phyloP scores from a whole-genome alignment of 192 early-diverging fungal species.

The Umbelopsis sp. region DNA sequence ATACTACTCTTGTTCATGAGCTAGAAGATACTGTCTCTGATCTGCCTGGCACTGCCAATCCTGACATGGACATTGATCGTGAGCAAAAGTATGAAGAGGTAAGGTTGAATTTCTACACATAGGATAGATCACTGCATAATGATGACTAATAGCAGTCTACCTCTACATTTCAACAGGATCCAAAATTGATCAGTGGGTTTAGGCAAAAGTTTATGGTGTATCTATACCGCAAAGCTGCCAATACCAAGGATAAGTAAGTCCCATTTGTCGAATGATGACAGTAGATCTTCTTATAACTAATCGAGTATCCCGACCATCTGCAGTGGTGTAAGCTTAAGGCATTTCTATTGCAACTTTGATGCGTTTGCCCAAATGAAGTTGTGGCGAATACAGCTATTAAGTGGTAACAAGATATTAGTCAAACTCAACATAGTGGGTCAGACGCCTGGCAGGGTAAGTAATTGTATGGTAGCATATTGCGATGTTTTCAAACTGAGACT shows the following conservation, averaged over 20 bases:
- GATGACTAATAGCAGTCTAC: not conserved
- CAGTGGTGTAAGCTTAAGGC: slow-evolving; percentile 46
- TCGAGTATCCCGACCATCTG: no score
- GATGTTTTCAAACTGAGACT: slow-evolving; percentile 4
- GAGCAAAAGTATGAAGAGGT: slow-evolving; percentile 8
- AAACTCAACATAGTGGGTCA: slow-evolving; percentile 66
- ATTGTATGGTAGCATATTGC: not conserved
- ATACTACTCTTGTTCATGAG: not conserved
- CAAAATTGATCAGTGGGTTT: slow-evolving; percentile 55
- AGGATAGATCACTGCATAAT: not conserved
- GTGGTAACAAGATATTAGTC: slow-evolving; percentile 58
- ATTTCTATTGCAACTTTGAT: slow-evolving; percentile 67
- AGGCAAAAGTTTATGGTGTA: slow-evolving; percentile 70
- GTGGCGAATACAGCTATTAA: slow-evolving; percentile 73
- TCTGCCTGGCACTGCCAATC: not conserved
- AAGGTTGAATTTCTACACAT: not conserved
- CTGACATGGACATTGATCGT: not conserved
- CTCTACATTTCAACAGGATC: not conserved
- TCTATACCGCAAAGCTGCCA: slow-evolving; percentile 58
- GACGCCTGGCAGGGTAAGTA: slow-evolving; percentile 49
- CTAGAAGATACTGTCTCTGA: not conserved
- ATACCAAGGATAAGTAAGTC: slow-evolving; percentile 43
- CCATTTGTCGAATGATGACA: not conserved
- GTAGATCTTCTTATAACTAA: no score
- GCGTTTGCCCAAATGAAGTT: slow-evolving; percentile 61